phyloP scores from a whole-genome alignment of 345 rosid species.

The Draba incana region DNA sequence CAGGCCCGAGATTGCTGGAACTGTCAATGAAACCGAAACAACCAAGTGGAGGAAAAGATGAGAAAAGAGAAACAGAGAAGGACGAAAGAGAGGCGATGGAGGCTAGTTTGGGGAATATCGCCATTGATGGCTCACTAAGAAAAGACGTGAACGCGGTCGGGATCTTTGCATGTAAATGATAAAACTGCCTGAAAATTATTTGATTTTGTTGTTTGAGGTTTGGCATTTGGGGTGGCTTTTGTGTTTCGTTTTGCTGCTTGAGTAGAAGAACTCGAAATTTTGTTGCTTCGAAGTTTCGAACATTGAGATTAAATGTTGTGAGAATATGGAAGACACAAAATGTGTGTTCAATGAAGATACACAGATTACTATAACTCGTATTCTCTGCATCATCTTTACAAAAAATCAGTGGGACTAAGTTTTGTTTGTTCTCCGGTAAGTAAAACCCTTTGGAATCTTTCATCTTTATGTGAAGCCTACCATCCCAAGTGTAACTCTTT shows the following conservation, averaged over 20 bases:
- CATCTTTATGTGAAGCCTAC: too few species aligned
- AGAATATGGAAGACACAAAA: neutral
- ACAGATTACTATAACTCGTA: neutral
- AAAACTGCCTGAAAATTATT: slow-evolving; percentile 1
- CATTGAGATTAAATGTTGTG: neutral
- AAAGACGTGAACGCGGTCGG: slow-evolving; percentile 39
- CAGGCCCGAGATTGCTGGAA: slow-evolving; percentile 56
- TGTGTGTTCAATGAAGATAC: neutral
- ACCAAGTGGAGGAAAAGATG: slow-evolving; percentile 29
- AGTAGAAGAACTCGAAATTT: neutral
- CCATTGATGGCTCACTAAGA: slow-evolving; percentile 47
- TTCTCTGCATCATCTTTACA: too few species aligned
- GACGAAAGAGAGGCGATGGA: slow-evolving; percentile 76
- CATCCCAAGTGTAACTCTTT: too few species aligned
- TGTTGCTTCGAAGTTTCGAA: neutral
- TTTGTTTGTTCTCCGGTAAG: too few species aligned
- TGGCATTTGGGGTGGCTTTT: neutral
- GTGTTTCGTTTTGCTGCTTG: neutral
- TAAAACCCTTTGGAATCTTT: too few species aligned
- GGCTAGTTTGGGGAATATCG: slow-evolving; percentile 60
- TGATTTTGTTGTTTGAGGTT: slow-evolving; percentile 9
- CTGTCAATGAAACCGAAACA: slow-evolving; percentile 41
- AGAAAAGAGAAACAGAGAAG: slow-evolving; percentile 44
- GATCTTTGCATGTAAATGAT: slow-evolving; percentile 28
- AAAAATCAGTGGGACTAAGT: too few species aligned